Percentiles rank a stretch among this genome's conserved stretches.
Conservation (phyloP, 176 grass and related monocot genomes). For the Luzula sylvatica region DNA sequence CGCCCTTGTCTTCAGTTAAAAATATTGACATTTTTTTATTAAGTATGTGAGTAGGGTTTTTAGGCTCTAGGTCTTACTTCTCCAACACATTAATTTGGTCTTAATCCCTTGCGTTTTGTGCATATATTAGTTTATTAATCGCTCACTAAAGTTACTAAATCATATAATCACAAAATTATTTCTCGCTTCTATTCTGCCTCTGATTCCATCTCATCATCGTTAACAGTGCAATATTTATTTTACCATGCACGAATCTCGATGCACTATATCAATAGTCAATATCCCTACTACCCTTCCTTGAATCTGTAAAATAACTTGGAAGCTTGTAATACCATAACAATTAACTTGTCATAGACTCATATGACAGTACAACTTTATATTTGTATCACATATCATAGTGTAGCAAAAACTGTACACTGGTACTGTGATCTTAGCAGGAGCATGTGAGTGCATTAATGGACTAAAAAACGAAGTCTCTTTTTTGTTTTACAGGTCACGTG, state of each 20-base stretch:
- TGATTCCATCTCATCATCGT: neutral
- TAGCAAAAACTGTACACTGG: no score
- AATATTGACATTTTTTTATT: neutral
- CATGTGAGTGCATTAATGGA: slow-evolving; percentile 37
- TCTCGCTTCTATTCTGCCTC: neutral
- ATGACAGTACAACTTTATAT: no score
- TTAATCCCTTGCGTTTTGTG: slow-evolving; percentile 17
- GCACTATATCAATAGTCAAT: neutral
- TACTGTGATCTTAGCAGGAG: slow-evolving; percentile 24
- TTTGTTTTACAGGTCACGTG: slow-evolving; percentile 66
- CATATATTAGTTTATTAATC: slow-evolving; percentile 2
- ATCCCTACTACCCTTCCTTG: neutral
- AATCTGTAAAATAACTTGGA: no score
- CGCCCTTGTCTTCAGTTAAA: slow-evolving; percentile 13
- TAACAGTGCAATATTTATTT: neutral
- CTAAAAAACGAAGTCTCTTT: slow-evolving; percentile 36
- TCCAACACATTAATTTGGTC: slow-evolving; percentile 28
- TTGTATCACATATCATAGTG: no score
- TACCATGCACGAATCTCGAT: no score
- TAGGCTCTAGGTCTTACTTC: slow-evolving; percentile 18
- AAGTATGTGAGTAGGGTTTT: no score
- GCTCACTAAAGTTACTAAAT: neutral
- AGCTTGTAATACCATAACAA: no score
- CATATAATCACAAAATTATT: neutral
- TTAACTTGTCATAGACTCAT: neutral